Evolutionary conservation across 2,329 filamentous ascomycete species (phyloP).

Genomic region (Ceratocystis variospora): DNA sequence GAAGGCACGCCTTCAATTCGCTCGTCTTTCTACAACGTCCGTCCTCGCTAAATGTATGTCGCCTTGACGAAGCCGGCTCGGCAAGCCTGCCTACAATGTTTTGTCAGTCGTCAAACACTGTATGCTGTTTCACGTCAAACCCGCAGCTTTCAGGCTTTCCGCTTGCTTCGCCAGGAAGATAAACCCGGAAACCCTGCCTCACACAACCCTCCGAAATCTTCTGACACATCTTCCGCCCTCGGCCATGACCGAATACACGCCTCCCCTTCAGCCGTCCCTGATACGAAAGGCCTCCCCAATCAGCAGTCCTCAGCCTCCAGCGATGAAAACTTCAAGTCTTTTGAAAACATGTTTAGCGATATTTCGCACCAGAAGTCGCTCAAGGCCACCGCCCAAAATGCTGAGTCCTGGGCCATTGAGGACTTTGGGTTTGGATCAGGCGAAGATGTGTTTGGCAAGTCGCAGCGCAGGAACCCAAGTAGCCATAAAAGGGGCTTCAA

Average conservation of each 20-base stretch:
- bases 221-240: neutral
- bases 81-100: slow-evolving; percentile 6
- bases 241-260: neutral
- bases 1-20: too few relatives aligned
- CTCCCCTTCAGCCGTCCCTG: neutral
- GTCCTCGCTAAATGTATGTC: slow-evolving; percentile 15
- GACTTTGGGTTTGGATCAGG: slow-evolving; percentile 17
- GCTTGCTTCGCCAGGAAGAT: neutral
- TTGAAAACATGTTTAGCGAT: slow-evolving; percentile 11
- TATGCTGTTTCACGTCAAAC: neutral
- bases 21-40: neutral
- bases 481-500: neutral
- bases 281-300: neutral
- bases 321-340: neutral
- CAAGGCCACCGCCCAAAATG: neutral
- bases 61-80: slow-evolving; percentile 7
- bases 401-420: slow-evolving; percentile 12
- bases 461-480: neutral
- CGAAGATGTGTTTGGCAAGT: slow-evolving; percentile 1
- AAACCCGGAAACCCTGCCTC: neutral
- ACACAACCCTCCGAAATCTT: neutral
- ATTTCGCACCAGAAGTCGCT: slow-evolving; percentile 6
- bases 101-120: neutral
- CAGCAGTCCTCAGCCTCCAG: neutral
- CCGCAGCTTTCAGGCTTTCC: slow-evolving; percentile 1